A percentile compares a stretch with the other conserved stretches of the same genome.
Evolutionary conservation across 108 stramenopile species (phyloP).

Genomic region (Pinguiococcus pyrenoidosus): DNA sequence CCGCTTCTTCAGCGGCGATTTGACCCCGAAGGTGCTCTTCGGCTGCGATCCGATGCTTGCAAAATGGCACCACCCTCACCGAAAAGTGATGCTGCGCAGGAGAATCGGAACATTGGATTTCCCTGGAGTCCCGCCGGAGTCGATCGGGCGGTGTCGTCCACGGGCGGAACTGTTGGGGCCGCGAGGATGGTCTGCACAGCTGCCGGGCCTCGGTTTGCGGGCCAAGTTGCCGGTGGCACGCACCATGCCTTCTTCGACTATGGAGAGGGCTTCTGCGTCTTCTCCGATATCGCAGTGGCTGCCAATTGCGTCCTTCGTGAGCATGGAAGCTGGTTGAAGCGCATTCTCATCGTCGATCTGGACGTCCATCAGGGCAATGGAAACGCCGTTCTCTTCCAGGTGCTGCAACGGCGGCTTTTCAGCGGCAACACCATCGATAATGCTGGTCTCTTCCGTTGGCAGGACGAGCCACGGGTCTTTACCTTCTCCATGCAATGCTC

Average conservation of each 20-base stretch:
- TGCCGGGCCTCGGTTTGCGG: slow-evolving; percentile 20
- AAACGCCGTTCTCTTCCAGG: slow-evolving; percentile 29
- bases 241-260: slow-evolving; percentile 28
- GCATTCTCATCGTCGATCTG: slow-evolving; percentile 31
- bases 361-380: slow-evolving; percentile 32
- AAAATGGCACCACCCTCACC: too few species aligned
- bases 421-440: too few species aligned
- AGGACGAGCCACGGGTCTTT: slow-evolving; percentile 10
- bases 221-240: slow-evolving; percentile 82
- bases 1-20: slow-evolving; percentile 52
- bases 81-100: too few species aligned
- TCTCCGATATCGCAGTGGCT: slow-evolving; percentile 33
- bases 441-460: too few species aligned
- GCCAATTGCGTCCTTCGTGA: slow-evolving; percentile 32
- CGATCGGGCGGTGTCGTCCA: slow-evolving; percentile 56
- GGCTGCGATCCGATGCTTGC: too few species aligned
- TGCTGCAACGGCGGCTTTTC: too few species aligned
- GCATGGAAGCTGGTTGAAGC: slow-evolving; percentile 4
- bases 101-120: slow-evolving; percentile 77
- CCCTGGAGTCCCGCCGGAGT: slow-evolving; percentile 69
- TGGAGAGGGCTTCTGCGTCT: slow-evolving; percentile 34
- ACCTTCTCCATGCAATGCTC: slow-evolving; percentile 37
- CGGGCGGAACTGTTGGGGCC: slow-evolving; percentile 76
- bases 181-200: slow-evolving; percentile 10
- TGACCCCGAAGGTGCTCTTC: slow-evolving; percentile 30